Conservation (phyloP, 805 yeast species). For the Candida silvicultrix region DNA sequence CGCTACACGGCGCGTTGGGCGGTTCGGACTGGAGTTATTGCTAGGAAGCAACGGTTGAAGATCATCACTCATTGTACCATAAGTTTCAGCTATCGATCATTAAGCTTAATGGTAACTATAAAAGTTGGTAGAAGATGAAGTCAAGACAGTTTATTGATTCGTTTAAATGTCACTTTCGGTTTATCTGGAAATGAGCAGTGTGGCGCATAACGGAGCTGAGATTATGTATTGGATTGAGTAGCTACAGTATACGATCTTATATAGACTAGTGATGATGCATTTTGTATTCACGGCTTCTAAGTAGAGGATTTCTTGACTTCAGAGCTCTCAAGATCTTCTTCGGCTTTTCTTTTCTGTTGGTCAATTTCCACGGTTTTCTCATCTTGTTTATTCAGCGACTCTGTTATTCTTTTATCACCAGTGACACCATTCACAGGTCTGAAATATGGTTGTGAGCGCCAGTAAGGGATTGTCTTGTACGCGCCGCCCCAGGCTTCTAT, state of each 20-base stretch:
- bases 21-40: not conserved
- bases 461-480: constrained; percentile 79
- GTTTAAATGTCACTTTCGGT: not conserved
- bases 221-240: no score
- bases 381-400: constrained; percentile 18
- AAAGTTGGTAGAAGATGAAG: no score
- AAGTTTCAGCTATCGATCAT: no score
- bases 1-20: not conserved
- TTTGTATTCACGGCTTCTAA: no score
- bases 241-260: no score
- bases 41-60: not conserved
- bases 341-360: constrained; percentile 19
- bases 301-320: not conserved
- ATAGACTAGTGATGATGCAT: no score
- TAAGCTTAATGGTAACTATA: no score
- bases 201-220: not conserved
- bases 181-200: not conserved
- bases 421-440: constrained; percentile 79
- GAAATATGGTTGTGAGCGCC: constrained; percentile 97
- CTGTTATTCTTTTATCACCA: constrained; percentile 35
- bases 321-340: constrained; percentile 11
- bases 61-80: not conserved
- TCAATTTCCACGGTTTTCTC: not conserved
- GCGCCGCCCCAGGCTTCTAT: constrained; percentile 70
- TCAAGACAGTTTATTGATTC: no score